Evolutionary conservation across 2,329 filamentous ascomycete genomes (phyloP).

Genomic region (Scopulariopsis brevicaulis): DNA sequence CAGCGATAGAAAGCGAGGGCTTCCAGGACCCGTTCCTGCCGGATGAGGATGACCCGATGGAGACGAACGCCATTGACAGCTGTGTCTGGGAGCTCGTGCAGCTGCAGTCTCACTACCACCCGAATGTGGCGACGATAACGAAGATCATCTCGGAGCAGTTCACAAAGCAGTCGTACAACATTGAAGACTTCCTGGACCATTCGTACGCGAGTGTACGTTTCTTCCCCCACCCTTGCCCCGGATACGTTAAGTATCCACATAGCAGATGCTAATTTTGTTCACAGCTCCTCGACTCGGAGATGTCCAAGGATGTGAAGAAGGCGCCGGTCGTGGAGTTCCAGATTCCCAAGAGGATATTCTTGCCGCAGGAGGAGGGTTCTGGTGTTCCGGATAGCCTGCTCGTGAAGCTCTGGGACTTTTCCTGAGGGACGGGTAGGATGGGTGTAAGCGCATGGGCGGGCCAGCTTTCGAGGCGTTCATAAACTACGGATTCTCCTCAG

Average conservation of each 20-base stretch:
- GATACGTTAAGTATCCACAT: neutral
- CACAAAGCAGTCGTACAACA: conserved; percentile 85
- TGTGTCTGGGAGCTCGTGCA: conserved; percentile 92
- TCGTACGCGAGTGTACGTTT: conserved; percentile 67
- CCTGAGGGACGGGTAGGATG: neutral
- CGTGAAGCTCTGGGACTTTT: conserved; percentile 51
- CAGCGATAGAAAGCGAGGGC: conserved; percentile 47
- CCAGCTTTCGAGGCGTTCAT: neutral
- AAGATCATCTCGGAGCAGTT: conserved; percentile 96
- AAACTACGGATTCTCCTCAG: neutral
- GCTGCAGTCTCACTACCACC: conserved; percentile 87
- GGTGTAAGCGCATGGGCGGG: neutral
- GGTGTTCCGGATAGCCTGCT: conserved; percentile 41
- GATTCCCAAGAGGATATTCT: conserved; percentile 77
- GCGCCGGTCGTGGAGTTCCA: conserved; percentile 84
- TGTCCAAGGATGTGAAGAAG: conserved; percentile 75
- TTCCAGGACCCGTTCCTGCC: conserved; percentile 65
- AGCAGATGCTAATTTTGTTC: neutral
- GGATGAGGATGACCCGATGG: conserved; percentile 69
- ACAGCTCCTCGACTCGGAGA: conserved; percentile 73
- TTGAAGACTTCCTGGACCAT: conserved; percentile 97
- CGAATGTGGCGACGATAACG: conserved; percentile 87
- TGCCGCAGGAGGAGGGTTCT: conserved; percentile 34
- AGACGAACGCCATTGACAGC: conserved; percentile 80
- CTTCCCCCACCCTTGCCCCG: neutral